phyloP scores from a whole-genome alignment of 768 basidiomycete species.

The Kwoniella sp. region DNA sequence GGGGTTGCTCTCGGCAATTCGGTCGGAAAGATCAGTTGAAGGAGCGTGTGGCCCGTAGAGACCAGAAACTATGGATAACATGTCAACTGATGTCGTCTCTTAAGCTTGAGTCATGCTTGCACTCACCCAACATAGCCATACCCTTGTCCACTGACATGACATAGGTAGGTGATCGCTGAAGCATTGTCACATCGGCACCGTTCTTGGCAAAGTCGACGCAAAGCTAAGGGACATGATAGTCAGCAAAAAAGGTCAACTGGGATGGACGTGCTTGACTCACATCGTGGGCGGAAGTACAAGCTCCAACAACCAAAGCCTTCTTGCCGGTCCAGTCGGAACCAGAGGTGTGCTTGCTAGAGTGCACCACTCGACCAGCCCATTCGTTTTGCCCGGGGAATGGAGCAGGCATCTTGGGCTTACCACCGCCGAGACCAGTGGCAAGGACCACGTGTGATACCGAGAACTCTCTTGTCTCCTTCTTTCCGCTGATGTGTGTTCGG shows the following conservation, averaged over 20 bases:
- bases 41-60: conserved; percentile 62
- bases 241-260: neutral
- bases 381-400: conserved; percentile 39
- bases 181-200: conserved; percentile 45
- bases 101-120: no score
- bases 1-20: conserved; percentile 61
- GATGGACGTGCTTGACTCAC: conserved; percentile 18
- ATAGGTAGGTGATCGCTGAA: conserved; percentile 46
- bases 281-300: conserved; percentile 46
- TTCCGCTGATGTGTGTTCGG: conserved; percentile 21
- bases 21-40: conserved; percentile 62
- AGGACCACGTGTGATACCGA: conserved; percentile 61
- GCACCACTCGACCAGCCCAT: conserved; percentile 40
- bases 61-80: conserved; percentile 27
- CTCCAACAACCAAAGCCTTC: conserved; percentile 45
- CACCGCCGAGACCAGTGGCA: conserved; percentile 63
- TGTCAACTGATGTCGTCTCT: no score
- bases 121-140: conserved; percentile 31
- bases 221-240: conserved; percentile 19
- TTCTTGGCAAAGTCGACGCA: conserved; percentile 47
- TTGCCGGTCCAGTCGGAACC: conserved; percentile 47
- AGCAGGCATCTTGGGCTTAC: conserved; percentile 59
- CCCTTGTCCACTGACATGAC: conserved; percentile 47
- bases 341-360: conserved; percentile 40
- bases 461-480: conserved; percentile 54